Percentiles rank a stretch among this genome's conserved stretches.
Evolutionary conservation across 1,139 yeast species (phyloP).

Genomic region (Sugiyamaella neomexicana): DNA sequence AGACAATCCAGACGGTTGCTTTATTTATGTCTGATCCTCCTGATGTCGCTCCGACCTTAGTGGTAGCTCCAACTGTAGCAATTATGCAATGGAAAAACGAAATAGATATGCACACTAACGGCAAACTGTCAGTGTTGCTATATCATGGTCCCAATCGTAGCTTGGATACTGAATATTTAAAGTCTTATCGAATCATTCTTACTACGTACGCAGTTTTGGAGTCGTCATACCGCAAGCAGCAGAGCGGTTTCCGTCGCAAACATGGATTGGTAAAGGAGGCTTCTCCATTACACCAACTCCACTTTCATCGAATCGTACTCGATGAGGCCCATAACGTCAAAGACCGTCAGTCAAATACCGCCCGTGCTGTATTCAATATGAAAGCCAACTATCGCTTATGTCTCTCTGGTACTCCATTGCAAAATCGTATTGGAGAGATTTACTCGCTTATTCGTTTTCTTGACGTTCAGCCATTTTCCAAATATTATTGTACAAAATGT

Average conservation of each 20-base stretch:
- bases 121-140: conserved; percentile 61
- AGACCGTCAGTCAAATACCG: conserved; percentile 89
- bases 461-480: conserved; percentile 80
- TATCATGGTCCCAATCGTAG: conserved; percentile 86
- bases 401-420: conserved; percentile 92
- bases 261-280: conserved; percentile 68
- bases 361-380: conserved; percentile 81
- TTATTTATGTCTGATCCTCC: conserved; percentile 67
- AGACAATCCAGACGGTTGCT: conserved; percentile 92
- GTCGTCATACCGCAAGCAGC: conserved; percentile 79
- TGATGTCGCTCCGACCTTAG: conserved; percentile 67
- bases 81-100: conserved; percentile 97
- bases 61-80: conserved; percentile 97
- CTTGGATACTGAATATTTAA: conserved; percentile 51
- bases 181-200: conserved; percentile 72
- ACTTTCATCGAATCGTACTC: conserved; percentile 81
- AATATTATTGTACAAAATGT: conserved; percentile 89
- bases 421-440: conserved; percentile 93
- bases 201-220: conserved; percentile 93
- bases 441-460: conserved; percentile 85
- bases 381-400: conserved; percentile 81
- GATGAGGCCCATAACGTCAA: conserved; percentile 98
- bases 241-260: conserved; percentile 77
- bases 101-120: conserved; percentile 79
- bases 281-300: conserved; percentile 70